Evolutionary conservation across 345 rosid species (phyloP), one percentile per base, ranked within the genome.

Genomic region (Punica granatum): DNA sequence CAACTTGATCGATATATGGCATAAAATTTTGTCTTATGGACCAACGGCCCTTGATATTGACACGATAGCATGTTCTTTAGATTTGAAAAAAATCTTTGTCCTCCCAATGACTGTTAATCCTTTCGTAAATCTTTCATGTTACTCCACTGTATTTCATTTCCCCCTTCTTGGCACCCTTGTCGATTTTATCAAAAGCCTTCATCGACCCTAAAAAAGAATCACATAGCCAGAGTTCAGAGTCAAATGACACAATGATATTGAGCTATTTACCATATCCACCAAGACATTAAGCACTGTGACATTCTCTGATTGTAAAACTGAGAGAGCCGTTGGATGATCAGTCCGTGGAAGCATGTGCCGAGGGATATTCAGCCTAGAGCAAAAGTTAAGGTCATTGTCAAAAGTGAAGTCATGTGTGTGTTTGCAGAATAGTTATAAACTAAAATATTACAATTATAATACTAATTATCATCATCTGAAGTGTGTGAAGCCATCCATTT

Each of bases 201-300:
- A 56, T 26, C 1, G 18, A 13, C 10, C n/a, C n/a, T n/a, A n/a
- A n/a, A 1, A 56, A 28, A 26, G 1, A 49, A 28, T 1, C 13
- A 9, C 33, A 28, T 11, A 56, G 25, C 34, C 34, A 13, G 10
- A 6, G 26, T 6, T 26, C 33, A 30, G 61, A 56, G 61, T 21
- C 30, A 51, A 25, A 56, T 26, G 3, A 26, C 33, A 51, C 23
- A 56, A 30, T 26, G 61, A 56, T 39, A 8, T 19, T 49, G 35
- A 49, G 75, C 33, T 26, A 72, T 80, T n/a, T 84, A 94, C 99
- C 96, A 84, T 68, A 72, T 94, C 99, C 78, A 94, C 91, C 78
- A 94, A 81, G 66, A 94, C 99, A 76, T 94, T 94, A 43, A 86
- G 67, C 67, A 94, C 89, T 9, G 96, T 91, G 69, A 83, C 85